A percentile compares a stretch with the other conserved stretches of the same genome.
phyloP scores from a whole-genome alignment of 257 asterid genomes.

The Solanum pimpinellifolium region DNA sequence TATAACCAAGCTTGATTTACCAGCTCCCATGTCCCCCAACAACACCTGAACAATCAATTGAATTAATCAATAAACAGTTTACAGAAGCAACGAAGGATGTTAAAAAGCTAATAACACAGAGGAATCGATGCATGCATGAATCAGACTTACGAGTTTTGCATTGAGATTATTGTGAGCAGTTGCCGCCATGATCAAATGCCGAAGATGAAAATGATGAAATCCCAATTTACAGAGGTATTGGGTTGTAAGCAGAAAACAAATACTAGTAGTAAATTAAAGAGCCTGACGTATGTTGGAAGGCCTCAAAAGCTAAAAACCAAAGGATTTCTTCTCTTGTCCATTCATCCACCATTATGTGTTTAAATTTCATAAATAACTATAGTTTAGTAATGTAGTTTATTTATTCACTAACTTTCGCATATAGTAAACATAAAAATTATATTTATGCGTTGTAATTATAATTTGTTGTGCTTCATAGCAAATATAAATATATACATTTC shows the following conservation, averaged over 20 bases:
- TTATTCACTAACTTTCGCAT: fast-evolving
- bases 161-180: conserved; percentile 62
- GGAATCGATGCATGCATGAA: background rate
- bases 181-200: conserved; percentile 25
- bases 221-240: background rate
- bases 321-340: background rate
- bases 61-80: background rate
- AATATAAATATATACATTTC: too few relatives aligned
- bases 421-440: too few relatives aligned
- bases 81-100: background rate
- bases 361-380: background rate
- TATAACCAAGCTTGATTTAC: conserved; percentile 88
- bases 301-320: background rate
- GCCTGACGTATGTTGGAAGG: background rate
- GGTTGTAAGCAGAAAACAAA: background rate
- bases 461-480: too few relatives aligned
- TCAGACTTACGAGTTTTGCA: conserved; percentile 60
- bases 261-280: background rate
- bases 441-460: too few relatives aligned
- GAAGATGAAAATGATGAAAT: background rate
- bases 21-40: conserved; percentile 91
- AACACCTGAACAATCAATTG: conserved; percentile 39
- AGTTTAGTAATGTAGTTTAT: too few relatives aligned
- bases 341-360: background rate
- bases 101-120: background rate